Conservation (phyloP, 352 stramenopile genomes). For the Pythium brassicae region DNA sequence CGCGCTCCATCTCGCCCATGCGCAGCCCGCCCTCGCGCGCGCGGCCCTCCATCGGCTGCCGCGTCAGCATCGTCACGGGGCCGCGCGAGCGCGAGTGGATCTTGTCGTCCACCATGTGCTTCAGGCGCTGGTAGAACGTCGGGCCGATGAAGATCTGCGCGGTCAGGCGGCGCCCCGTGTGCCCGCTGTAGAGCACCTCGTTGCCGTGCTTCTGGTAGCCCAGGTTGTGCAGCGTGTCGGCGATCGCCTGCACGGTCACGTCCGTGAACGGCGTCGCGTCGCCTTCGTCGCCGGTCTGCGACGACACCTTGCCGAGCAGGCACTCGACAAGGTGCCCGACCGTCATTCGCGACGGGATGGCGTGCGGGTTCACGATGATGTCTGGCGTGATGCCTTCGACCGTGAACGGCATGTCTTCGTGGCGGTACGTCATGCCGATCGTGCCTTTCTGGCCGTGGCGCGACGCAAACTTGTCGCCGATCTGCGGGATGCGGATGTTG, state of each 20-base stretch:
- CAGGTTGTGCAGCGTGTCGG: slow-evolving; percentile 91
- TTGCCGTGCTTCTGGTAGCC: slow-evolving; percentile 99
- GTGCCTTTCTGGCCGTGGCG: slow-evolving; percentile 92
- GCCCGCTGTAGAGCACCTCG: slow-evolving; percentile 99
- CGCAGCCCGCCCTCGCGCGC: slow-evolving; percentile 97
- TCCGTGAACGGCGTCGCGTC: slow-evolving; percentile 99
- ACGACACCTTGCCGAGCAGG: slow-evolving; percentile 98
- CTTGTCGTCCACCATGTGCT: slow-evolving; percentile 99
- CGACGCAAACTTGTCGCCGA: slow-evolving; percentile 98
- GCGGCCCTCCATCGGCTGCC: slow-evolving; percentile 99
- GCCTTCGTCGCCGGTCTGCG: slow-evolving; percentile 95
- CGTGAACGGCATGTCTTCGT: slow-evolving; percentile 99
- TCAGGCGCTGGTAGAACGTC: slow-evolving; percentile 99
- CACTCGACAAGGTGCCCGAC: slow-evolving; percentile 99
- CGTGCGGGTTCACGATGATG: slow-evolving; percentile 99
- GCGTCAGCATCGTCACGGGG: slow-evolving; percentile 97
- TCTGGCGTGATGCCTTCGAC: slow-evolving; percentile 98
- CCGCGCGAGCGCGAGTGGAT: slow-evolving; percentile 96
- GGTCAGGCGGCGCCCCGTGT: slow-evolving; percentile 96
- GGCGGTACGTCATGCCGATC: slow-evolving; percentile 99
- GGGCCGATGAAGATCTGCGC: slow-evolving; percentile 99
- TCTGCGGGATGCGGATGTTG: slow-evolving; percentile 98
- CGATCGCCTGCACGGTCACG: slow-evolving; percentile 98
- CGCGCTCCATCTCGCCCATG: slow-evolving; percentile 99
- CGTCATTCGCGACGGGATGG: slow-evolving; percentile 99